Evolutionary conservation across 352 stramenopile species (phyloP), one percentile per base, ranked within the genome.

Genomic region (Pythium aphanidermatum): DNA sequence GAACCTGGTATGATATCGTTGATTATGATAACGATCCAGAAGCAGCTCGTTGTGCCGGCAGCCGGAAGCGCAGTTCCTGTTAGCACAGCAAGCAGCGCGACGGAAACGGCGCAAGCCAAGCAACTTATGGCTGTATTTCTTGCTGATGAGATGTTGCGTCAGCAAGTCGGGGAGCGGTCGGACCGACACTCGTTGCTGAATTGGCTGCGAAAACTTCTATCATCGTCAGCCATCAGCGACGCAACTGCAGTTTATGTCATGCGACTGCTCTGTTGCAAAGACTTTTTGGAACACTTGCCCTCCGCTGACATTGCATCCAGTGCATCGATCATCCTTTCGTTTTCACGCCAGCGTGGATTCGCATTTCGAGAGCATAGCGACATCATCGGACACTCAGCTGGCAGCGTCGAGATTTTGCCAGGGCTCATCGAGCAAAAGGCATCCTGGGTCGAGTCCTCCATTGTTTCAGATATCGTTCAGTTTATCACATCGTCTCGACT

Each of bases 21-120:
- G 11, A 50, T 91, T 17, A 85, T 91, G 79, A 91, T 91, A 37
- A 91, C 75, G 7, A 91, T 91, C 40, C 79, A 91, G 47, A 91
- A 91, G 46, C 79, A 91, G 46, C 68, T 88, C 14, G 72, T 86
- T 4, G 66, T 65, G 14, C 66, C 60, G 1, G 46, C 61, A 2
- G 66, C 64, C 21, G 29, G 13, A 5, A 3, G 14, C 2, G 19
- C 30, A 10, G n/a, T 5, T 11, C 39, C 30, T 10, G 38, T 43
- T 13, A 39, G 37, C 1, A 41, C 35, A 8, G 24, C 20, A 14
- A 66, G 19, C 38, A 52, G 62, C 19, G 45, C 57, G 11, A 63
- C 46, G 30, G 43, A n/a, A 21, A n/a, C 54, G 20, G 55, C 60
- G 24, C 71, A 90, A 30, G 53, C 84, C 21, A 86, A 86, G 39